Evolutionary conservation across 768 basidiomycete genomes (phyloP), one percentile per base, ranked within the genome.

Genomic region (Tricholoma flavovirens): DNA sequence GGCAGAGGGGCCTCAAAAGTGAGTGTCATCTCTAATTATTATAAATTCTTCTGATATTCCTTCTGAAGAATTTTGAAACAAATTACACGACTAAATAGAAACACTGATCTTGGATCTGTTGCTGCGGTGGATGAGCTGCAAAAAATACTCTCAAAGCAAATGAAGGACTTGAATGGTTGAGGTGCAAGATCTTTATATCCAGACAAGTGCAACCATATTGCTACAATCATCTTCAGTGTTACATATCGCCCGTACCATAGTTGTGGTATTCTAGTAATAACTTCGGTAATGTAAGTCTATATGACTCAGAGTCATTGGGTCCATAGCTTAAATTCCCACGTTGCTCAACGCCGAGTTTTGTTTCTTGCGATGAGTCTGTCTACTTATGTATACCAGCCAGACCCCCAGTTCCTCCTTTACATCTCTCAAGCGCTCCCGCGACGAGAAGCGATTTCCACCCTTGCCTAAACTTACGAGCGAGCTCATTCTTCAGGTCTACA

Each of bases 401-500:
- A 22, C 54, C 51, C 38, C 40, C 35, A 48, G 46, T 49, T 29
- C 57, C 21, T 49, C 60, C 17, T 52, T 40, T 40, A 46, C 59
- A 46, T 58, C 56, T 24, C 61, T 64, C 24, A 64, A 66, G 58
- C 63, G 65, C 43, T 53, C 54, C 33, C 54, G 60, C 10, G 58
- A 56, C 33, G 24, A 19, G 51, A 59, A 60, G 32, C 61, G 49
- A 52, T 49, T 71, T 51, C 80, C 77, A 50, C 71, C 72, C 21
- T 66, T 81, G 58, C 87, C 82, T 45, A 75, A 73, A 65, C 72
- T 81, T 49, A 63, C 57, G 56, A 73, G 74, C 29, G 81, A 85
- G 51, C 71, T 82, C 35, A 72, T 83, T 60, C 77, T 90, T 52
- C 80, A 86, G 61, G 83, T 88, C 52, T 88, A 80, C 62, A 88